Evolutionary conservation across 176 grass and related monocot genomes (phyloP), one percentile per base, ranked within the genome.

Genomic region (Echinochloa phyllopogon): DNA sequence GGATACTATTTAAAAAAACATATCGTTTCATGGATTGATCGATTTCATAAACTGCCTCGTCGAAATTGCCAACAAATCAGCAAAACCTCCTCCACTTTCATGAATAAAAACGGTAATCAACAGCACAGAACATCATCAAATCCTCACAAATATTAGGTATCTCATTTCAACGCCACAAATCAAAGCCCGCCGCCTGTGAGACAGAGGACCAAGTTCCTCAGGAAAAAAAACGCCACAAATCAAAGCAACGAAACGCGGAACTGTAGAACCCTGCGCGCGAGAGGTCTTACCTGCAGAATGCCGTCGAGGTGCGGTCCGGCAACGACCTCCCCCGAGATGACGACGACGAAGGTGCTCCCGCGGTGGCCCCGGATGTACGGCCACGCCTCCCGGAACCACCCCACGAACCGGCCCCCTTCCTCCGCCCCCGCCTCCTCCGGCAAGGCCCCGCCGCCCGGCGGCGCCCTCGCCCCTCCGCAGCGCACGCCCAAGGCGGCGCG

Each of bases 321-420:
- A 29, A 94, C 86, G 68, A 97, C 93, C 74, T 97, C 92, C 44
- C 88, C 88, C 0, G 94, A 97, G 71, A 97, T 71, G 45, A 94
- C 90, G 61, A 97, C 86, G 14, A 97, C 92, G 72, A 97, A 97
- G 71, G 88, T 94, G 83, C 94, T 94, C 16, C 89, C 94, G 13
- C 94, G 85, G 57, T 97, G 94, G 5, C 94, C 94, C 63, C 84
- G 89, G 40, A 97, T 90, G 77, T 97, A 97, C 0, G 94, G 94
- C 94, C 94, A 97, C 6, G 92, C 90, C 82, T 97, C 82, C 24
- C 94, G 74, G 69, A 97, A 94, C 92, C 92, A 97, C 3, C 84
- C 88, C 27, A 97, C 94, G 78, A 97, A 94, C 52, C 77, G 75
- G 2, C 65, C 88, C 58, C 91, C 85, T 42, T 92, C 94, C 23